Evolutionary conservation across 108 stramenopile genomes (phyloP), one percentile per base, ranked within the genome.

Genomic region (Skeletonema marinoi): DNA sequence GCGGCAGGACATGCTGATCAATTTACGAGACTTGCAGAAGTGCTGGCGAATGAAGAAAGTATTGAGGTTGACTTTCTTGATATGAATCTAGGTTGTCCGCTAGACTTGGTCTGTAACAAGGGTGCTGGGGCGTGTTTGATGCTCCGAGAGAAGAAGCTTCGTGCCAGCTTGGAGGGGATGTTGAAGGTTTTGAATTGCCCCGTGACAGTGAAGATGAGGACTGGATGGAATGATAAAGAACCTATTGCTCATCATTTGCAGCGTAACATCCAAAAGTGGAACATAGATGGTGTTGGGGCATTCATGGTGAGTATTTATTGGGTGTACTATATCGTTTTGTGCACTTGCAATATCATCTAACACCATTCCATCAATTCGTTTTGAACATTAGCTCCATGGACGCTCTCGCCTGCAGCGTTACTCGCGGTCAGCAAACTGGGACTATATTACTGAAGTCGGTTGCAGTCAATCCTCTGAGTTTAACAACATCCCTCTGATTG

Each of bases 21-120:
- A 71, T 95, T 93, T 81, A 85, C 93, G 9, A 66, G 97, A 31
- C 71, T 87, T 17, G 81, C 78, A 32, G 84, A 82, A 21, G 77
- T 95, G 70, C 60, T 98, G 32, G 69, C 97, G 30, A 92, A 94
- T 66, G 83, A 84, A 44, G 70, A 90, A 25, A 70, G 78, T 51
- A 68, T 86, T n/a, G 82, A 88, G 7, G 75, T 94, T 25, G 99
- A 99, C 88, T 99, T 99, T 86, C 87, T 99, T 54, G 99, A 99
- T 81, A 74, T 99, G 82, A 99, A 99, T 87, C 74, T 98, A 33
- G 98, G 98, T 33, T 99, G 99, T 82, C 99, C 99, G 9, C 88
- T 99, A 42, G 99, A 99, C 77, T 62, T 99, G 35, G 82, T 99
- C 21, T 98, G 97, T 76, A 70, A 98, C 38, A 93, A 95, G 70